Evolutionary conservation across 345 rosid genomes (phyloP).

Genomic region (Psidium friedrichsthalianum): DNA sequence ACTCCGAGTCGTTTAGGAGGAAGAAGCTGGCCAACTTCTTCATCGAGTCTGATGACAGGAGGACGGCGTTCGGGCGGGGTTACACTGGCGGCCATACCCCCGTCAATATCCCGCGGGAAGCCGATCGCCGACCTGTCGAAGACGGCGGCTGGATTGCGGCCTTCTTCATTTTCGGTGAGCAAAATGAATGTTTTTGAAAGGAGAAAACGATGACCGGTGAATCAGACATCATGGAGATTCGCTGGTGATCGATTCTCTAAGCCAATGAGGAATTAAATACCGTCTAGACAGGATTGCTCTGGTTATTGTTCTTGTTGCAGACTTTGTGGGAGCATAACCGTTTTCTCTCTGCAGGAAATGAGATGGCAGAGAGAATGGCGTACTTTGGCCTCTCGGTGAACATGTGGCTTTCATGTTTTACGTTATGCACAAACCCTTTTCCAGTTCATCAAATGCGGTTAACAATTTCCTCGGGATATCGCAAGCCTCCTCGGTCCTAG

Average conservation of each 20-base stretch:
- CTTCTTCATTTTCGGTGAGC: slow-evolving; percentile 74
- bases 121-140: slow-evolving; percentile 71
- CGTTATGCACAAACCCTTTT: slow-evolving; percentile 78
- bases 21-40: slow-evolving; percentile 63
- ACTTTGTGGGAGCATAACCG: not conserved
- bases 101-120: slow-evolving; percentile 62
- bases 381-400: slow-evolving; percentile 88
- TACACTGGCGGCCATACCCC: slow-evolving; percentile 83
- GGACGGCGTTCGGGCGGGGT: slow-evolving; percentile 70
- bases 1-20: slow-evolving; percentile 20
- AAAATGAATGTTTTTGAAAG: not conserved
- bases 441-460: slow-evolving; percentile 74
- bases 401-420: slow-evolving; percentile 90
- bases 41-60: slow-evolving; percentile 72
- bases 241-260: not conserved
- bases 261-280: not conserved
- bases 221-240: not conserved
- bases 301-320: not conserved
- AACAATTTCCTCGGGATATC: slow-evolving; percentile 90
- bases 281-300: not conserved
- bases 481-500: slow-evolving; percentile 81
- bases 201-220: not conserved
- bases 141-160: slow-evolving; percentile 92
- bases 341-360: slow-evolving; percentile 49
- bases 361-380: slow-evolving; percentile 96